Evolutionary conservation across 106 monocot genomes (phyloP).

Genomic region (Apostasia shenzhenica): DNA sequence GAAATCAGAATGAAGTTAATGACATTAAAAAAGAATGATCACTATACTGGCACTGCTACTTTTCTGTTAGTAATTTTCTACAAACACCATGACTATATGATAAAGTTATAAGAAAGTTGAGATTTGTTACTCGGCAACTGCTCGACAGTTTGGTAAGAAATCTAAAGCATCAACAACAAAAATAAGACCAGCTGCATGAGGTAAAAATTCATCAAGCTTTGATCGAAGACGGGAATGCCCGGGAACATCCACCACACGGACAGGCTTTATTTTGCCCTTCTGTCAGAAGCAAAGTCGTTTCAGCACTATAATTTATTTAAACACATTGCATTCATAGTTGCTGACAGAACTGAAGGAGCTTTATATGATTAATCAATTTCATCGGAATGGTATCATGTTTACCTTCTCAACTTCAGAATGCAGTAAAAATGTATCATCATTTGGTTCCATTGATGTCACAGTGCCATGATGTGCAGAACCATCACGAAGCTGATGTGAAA

Average conservation of each 20-base stretch:
- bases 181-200: constrained; percentile 75
- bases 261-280: constrained; percentile 66
- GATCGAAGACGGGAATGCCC: constrained; percentile 84
- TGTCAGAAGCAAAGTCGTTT: constrained; percentile 10
- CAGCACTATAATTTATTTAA: background rate
- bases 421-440: constrained; percentile 69
- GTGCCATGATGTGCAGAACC: constrained; percentile 89
- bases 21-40: no score
- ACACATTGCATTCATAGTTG: no score
- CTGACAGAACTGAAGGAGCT: no score
- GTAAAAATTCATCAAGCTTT: constrained; percentile 84
- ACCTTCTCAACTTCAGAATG: constrained; percentile 85
- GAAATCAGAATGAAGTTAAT: no score
- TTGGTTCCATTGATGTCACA: constrained; percentile 96
- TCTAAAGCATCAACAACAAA: constrained; percentile 96
- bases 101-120: background rate
- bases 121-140: constrained; percentile 66
- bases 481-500: constrained; percentile 75
- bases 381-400: background rate
- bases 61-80: no score
- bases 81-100: no score
- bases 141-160: constrained; percentile 80
- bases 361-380: background rate
- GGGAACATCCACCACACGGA: constrained; percentile 85
- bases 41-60: no score